phyloP scores from a whole-genome alignment of 352 stramenopile genomes.

The Thalassiosira tumida region DNA sequence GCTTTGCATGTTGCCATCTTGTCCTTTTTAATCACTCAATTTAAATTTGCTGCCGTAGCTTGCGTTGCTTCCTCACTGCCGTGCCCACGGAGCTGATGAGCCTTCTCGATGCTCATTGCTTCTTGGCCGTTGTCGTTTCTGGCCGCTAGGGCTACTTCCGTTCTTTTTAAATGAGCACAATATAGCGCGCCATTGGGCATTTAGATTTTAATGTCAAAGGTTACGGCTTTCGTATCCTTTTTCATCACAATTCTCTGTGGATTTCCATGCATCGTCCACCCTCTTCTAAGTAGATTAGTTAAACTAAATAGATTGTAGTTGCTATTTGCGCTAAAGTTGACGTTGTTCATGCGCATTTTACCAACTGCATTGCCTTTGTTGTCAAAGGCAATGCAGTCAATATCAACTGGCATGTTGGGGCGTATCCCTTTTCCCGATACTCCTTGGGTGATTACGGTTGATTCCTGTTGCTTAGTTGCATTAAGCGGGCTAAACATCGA shows the following conservation, averaged over 20 bases:
- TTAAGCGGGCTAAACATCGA: not conserved
- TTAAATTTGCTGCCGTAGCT: conserved; percentile 26
- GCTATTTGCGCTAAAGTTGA: not conserved
- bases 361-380: not conserved
- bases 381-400: not conserved
- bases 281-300: conserved; percentile 16
- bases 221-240: conserved; percentile 24
- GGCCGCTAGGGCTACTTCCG: not conserved
- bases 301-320: conserved; percentile 34
- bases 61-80: conserved; percentile 30
- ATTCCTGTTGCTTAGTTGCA: not conserved
- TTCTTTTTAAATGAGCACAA: conserved; percentile 39
- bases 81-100: conserved; percentile 67
- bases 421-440: not conserved
- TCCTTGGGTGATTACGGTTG: not conserved
- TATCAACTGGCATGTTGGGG: not conserved
- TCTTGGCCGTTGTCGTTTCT: not conserved
- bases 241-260: conserved; percentile 42
- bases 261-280: conserved; percentile 56
- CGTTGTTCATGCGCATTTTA: not conserved
- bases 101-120: conserved; percentile 11
- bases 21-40: conserved; percentile 25
- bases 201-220: conserved; percentile 71
- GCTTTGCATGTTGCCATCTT: conserved; percentile 35
- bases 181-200: conserved; percentile 60